Percentiles rank a stretch among this genome's conserved stretches.
Conservation (phyloP, 331 rosid species). For the Prunus yedoensis region DNA sequence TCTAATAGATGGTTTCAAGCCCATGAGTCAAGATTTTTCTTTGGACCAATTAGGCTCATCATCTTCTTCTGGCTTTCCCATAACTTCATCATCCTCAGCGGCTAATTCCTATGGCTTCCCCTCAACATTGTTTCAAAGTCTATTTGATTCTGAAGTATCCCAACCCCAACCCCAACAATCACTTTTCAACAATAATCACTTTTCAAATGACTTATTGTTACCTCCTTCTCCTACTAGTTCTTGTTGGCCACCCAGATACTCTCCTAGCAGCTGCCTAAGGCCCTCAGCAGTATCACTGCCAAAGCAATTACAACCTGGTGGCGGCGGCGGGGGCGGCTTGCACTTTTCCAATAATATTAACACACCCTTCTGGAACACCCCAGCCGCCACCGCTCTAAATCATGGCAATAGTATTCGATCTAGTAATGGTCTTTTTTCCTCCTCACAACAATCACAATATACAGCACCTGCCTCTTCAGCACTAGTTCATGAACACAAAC, state of each 20-base stretch:
- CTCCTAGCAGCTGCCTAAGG: conserved; percentile 38
- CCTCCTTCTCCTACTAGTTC: conserved; percentile 18
- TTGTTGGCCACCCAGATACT: conserved; percentile 44
- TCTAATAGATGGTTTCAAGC: conserved; percentile 10
- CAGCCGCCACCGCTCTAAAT: conserved; percentile 35
- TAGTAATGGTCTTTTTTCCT: conserved; percentile 29
- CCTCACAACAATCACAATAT: conserved; percentile 49
- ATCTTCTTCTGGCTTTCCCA: conserved; percentile 41
- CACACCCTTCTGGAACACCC: conserved; percentile 79
- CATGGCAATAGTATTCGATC: conserved; percentile 32
- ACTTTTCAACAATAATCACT: conserved; percentile 36
- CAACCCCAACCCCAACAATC: conserved; percentile 38
- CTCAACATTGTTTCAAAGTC: conserved; percentile 48
- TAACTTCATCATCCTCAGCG: conserved; percentile 24
- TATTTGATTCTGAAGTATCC: conserved; percentile 38
- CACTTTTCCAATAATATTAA: conserved; percentile 56
- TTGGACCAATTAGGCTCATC: conserved; percentile 31
- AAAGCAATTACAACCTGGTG: neutral
- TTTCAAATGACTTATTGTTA: conserved; percentile 27
- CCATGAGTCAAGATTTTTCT: conserved; percentile 38
- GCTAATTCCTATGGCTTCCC: conserved; percentile 48
- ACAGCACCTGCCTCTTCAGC: conserved; percentile 19
- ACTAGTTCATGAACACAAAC: conserved; percentile 38
- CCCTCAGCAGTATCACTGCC: conserved; percentile 35
- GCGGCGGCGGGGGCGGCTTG: conserved; percentile 31